Evolutionary conservation across 202 grass and related monocot species (phyloP).

Genomic region (Schoenoplectus triqueter): DNA sequence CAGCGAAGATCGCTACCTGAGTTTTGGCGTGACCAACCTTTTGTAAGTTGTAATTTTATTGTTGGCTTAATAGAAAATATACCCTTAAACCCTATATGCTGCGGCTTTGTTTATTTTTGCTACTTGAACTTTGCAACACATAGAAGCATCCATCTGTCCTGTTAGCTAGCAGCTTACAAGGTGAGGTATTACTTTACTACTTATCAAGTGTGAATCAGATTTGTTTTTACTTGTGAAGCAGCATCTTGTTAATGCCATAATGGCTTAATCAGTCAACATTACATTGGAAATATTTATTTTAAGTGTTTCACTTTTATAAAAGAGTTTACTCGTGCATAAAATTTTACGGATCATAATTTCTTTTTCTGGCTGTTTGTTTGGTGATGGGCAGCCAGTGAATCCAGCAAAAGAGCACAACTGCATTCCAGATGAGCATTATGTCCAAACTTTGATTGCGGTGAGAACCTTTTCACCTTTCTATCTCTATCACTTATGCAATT

Average conservation of each 20-base stretch:
- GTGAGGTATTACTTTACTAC: background rate
- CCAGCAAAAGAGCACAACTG: slow-evolving; percentile 92
- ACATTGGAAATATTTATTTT: background rate
- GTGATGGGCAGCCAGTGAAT: slow-evolving; percentile 57
- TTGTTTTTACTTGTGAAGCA: slow-evolving; percentile 9
- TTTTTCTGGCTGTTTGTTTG: background rate
- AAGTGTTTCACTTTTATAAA: background rate
- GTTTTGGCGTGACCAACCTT: slow-evolving; percentile 94
- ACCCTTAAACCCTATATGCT: background rate
- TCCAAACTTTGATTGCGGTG: slow-evolving; percentile 98
- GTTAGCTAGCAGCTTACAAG: slow-evolving; percentile 17
- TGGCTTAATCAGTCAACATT: background rate
- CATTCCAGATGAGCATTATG: slow-evolving; percentile 99
- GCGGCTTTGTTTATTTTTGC: slow-evolving; percentile 9
- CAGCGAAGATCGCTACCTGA: slow-evolving; percentile 89
- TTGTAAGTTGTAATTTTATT: slow-evolving; percentile 66
- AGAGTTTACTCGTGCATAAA: background rate
- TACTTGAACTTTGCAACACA: slow-evolving; percentile 19
- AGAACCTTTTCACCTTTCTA: slow-evolving; percentile 38
- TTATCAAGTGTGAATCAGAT: background rate
- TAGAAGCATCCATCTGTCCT: slow-evolving; percentile 3
- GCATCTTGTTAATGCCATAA: background rate
- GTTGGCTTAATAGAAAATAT: background rate
- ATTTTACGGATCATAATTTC: background rate
- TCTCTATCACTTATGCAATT: background rate